A percentile compares a stretch with the other conserved stretches of the same genome.
These are phyloP conservation scores for Proliferodiscus dingleyae DNA, from an alignment of 2,329 filamentous ascomycete genomes.

Conservation along the genomic window DNA sequence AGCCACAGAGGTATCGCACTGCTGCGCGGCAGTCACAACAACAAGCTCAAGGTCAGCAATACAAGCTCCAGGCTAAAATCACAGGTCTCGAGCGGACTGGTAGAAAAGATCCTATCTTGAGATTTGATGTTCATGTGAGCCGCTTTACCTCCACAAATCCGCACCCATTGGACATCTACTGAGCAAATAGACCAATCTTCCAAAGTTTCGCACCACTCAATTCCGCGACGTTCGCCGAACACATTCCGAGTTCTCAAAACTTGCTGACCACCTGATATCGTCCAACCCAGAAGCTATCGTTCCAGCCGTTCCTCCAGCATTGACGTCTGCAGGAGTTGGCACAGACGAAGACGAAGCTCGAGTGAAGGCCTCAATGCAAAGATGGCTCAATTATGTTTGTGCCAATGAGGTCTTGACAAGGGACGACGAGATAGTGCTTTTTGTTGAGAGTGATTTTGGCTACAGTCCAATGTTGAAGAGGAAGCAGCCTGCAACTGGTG, in stretches of 20 bases:
- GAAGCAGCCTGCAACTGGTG: constrained; percentile 94
- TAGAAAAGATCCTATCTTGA: constrained; percentile 89
- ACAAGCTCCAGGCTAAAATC: constrained; percentile 90
- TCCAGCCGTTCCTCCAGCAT: constrained; percentile 87
- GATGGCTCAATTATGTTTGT: constrained; percentile 93
- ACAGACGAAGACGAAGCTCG: constrained; percentile 92
- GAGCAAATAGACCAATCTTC: constrained; percentile 80
- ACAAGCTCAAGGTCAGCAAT: constrained; percentile 56
- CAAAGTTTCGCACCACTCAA: constrained; percentile 94
- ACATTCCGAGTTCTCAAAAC: constrained; percentile 92
- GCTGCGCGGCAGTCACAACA: constrained; percentile 34
- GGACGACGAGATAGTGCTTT: constrained; percentile 95
- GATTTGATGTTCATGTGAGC: constrained; percentile 93
- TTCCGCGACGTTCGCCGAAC: constrained; percentile 95
- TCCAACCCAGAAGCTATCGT: constrained; percentile 96
- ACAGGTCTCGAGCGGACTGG: constrained; percentile 88
- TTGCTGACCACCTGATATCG: constrained; percentile 93
- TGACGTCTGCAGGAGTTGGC: constrained; percentile 88
- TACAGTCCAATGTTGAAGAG: constrained; percentile 94
- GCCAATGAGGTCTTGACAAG: constrained; percentile 87
- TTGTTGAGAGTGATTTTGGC: constrained; percentile 98
- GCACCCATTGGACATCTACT: constrained; percentile 10
- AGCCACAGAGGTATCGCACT: constrained; percentile 31
- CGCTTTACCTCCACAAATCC: neutral
- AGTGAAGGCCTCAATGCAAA: constrained; percentile 83